A percentile compares a stretch with the other conserved stretches of the same genome.
Evolutionary conservation across 2,329 filamentous ascomycete genomes (phyloP).

Genomic region (Gremmenia infestans): DNA sequence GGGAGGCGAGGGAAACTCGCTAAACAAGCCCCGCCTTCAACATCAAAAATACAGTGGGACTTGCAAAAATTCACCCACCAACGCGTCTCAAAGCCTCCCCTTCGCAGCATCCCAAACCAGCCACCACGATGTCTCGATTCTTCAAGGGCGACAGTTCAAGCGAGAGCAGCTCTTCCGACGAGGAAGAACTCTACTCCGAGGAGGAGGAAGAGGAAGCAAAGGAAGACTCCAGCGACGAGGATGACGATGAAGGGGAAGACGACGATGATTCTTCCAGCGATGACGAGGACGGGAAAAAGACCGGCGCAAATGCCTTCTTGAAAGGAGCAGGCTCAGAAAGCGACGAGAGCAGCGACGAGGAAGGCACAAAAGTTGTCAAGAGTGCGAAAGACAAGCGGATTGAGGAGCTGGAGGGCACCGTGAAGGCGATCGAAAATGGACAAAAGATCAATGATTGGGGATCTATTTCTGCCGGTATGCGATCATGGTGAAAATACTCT

Average conservation of each 20-base stretch:
- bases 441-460: slow-evolving; percentile 98
- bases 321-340: slow-evolving; percentile 65
- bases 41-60: slow-evolving; percentile 2
- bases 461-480: slow-evolving; percentile 78
- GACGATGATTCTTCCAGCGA: slow-evolving; percentile 56
- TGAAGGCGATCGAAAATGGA: slow-evolving; percentile 91
- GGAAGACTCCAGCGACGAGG: slow-evolving; percentile 38
- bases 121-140: slow-evolving; percentile 82
- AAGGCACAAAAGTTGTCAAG: slow-evolving; percentile 82
- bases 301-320: slow-evolving; percentile 80
- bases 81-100: slow-evolving; percentile 2
- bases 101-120: slow-evolving; percentile 7
- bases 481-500: slow-evolving; percentile 15
- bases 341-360: slow-evolving; percentile 79
- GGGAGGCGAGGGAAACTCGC: not conserved
- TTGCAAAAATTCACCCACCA: slow-evolving; percentile 5
- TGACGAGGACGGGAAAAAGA: slow-evolving; percentile 60
- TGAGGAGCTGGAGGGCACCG: slow-evolving; percentile 86
- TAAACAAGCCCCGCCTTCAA: not conserved
- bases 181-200: slow-evolving; percentile 88
- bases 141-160: slow-evolving; percentile 96
- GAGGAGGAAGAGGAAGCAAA: slow-evolving; percentile 58
- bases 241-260: slow-evolving; percentile 45
- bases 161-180: slow-evolving; percentile 87
- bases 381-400: slow-evolving; percentile 97